These are phyloP conservation scores for Zizania latifolia DNA, from an alignment of 176 grass and related monocot genomes.

Conservation along the genomic window DNA sequence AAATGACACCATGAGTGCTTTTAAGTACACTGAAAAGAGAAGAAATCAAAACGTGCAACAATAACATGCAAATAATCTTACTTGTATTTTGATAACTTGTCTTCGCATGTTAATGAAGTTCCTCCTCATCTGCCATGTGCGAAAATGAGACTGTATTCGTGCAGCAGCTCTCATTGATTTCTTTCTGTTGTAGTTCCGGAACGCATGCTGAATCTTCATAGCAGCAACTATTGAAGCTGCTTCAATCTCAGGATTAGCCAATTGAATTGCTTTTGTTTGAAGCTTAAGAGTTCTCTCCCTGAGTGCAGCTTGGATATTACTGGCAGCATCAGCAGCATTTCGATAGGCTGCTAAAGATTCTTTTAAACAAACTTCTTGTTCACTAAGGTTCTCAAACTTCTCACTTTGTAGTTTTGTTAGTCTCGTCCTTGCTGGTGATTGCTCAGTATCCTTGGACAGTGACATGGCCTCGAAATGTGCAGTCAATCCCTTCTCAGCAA, in stretches of 20 bases:
- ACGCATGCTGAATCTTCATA: slow-evolving; percentile 94
- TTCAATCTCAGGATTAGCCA: slow-evolving; percentile 65
- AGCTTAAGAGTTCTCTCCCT: slow-evolving; percentile 78
- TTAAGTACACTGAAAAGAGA: background rate
- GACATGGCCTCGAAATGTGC: slow-evolving; percentile 90
- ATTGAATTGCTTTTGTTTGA: slow-evolving; percentile 79
- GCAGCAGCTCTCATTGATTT: slow-evolving; percentile 83
- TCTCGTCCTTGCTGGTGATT: slow-evolving; percentile 10
- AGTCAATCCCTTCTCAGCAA: slow-evolving; percentile 77
- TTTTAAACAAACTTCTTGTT: slow-evolving; percentile 92
- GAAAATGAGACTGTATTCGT: slow-evolving; percentile 88
- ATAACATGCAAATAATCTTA: slow-evolving; percentile 33
- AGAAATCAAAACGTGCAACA: background rate
- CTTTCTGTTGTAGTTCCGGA: slow-evolving; percentile 67
- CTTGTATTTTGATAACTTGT: slow-evolving; percentile 82
- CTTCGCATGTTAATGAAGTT: slow-evolving; percentile 69
- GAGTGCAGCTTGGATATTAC: slow-evolving; percentile 82
- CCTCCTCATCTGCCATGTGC: slow-evolving; percentile 68
- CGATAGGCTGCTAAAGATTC: slow-evolving; percentile 93
- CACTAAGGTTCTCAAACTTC: slow-evolving; percentile 58
- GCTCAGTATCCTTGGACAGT: slow-evolving; percentile 44
- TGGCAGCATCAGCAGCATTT: slow-evolving; percentile 93
- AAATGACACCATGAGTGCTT: background rate
- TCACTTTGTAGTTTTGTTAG: slow-evolving; percentile 37
- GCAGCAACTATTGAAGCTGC: slow-evolving; percentile 79